Percentiles rank a stretch among this genome's conserved stretches.
These are phyloP conservation scores for Xylariomycetidae sp. DNA, from an alignment of 2,329 filamentous ascomycete genomes.

Conservation along the genomic window DNA sequence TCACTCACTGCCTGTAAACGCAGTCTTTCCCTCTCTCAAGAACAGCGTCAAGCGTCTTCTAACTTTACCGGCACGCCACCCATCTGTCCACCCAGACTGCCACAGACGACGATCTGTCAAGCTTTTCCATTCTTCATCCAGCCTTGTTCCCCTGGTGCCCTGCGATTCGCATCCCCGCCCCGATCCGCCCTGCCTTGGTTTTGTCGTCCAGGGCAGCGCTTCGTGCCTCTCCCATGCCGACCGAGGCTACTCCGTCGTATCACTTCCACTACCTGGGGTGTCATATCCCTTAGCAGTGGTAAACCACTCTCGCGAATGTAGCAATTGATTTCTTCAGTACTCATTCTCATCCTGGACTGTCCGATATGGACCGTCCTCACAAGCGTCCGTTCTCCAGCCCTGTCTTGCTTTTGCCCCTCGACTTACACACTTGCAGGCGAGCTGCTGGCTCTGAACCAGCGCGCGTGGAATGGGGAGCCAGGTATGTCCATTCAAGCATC, in stretches of 20 bases:
- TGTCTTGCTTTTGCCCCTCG: constrained; percentile 3
- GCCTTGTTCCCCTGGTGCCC: too few species aligned
- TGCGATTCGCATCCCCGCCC: too few species aligned
- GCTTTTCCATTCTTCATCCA: too few species aligned
- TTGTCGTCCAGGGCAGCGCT: constrained; percentile 20
- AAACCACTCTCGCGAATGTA: constrained; percentile 39
- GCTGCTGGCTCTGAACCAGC: constrained; percentile 80
- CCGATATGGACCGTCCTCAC: constrained; percentile 58
- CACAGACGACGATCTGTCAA: too few species aligned
- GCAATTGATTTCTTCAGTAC: constrained; percentile 24
- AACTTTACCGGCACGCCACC: too few species aligned
- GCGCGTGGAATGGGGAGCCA: constrained; percentile 83
- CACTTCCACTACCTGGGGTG: constrained; percentile 34
- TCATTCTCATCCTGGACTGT: constrained; percentile 29
- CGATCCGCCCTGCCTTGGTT: constrained; percentile 12
- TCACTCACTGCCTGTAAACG: too few species aligned
- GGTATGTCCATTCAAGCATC: constrained; percentile 53
- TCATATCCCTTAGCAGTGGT: constrained; percentile 39
- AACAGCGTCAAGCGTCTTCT: too few species aligned
- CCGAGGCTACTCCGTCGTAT: constrained; percentile 34
- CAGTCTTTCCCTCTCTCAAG: too few species aligned
- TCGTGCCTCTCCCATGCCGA: constrained; percentile 33
- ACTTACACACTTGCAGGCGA: constrained; percentile 55
- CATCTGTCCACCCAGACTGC: too few species aligned
- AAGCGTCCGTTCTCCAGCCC: constrained; percentile 44